Evolutionary conservation across 2,329 filamentous ascomycete genomes (phyloP), one percentile per base, ranked within the genome.

Genomic region (Aureobasidium sp.): DNA sequence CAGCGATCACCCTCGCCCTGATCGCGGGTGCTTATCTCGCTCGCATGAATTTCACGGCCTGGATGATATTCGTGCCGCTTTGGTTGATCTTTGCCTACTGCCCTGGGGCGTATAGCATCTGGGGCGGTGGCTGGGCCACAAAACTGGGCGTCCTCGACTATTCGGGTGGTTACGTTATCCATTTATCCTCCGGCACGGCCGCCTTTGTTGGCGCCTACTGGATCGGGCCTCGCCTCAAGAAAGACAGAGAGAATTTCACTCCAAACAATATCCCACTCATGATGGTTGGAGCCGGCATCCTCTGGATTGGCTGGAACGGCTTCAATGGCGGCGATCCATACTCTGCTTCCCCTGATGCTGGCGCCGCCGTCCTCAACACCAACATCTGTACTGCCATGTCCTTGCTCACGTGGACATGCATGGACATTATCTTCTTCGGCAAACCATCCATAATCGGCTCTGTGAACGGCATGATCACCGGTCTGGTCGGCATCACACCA

Each of bases 271-370:
- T 80, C 52, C 67, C 78, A 15, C 68, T 75, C 10, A 74, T 79
- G 32, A 70, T 81, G 58, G 71, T 78, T 34, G 79, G 79, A 27
- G 78, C 79, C 1, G 79, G 79, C 20, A 77, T 81, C 39, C 75
- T 81, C 37, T 82, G 79, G 79, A 73, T 80, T 29, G 79, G 79
- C 63, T 82, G 79, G 79, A 81, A 81, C 67, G 79, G 79, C 44
- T 82, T 81, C 73, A 81, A 81, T 64, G 79, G 79, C 48, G 78
- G 79, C 66, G 79, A 80, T 68, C 79, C 79, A n/a, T 81, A 81
- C 65, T 71, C 77, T 10, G 79, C 79, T 9, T 77, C 72, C 46
- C 75, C 79, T 8, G 79, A 81, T 67, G 79, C 79, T 5, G 79
- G 79, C 62, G 78, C 77, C 7, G 79, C 79, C 5, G 79, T 81